Percentiles rank a stretch among this genome's conserved stretches.
These are phyloP conservation scores for Amoeboradix gromovi DNA, from an alignment of 371 early-diverging fungal species.

Conservation along the genomic window DNA sequence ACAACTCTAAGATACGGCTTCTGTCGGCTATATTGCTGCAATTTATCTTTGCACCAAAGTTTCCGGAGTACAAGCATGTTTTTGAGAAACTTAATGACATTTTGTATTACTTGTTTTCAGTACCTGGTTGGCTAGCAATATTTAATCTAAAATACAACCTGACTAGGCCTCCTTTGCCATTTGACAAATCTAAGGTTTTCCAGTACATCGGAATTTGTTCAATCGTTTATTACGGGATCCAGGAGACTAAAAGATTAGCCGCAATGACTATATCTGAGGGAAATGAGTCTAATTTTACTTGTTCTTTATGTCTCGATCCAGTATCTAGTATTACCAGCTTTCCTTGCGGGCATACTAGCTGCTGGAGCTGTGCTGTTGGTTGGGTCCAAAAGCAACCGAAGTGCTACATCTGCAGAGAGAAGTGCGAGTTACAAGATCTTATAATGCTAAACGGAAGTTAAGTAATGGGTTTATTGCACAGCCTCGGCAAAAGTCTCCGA, in stretches of 20 bases:
- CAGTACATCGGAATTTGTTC: not conserved
- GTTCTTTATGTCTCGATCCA: too few species aligned
- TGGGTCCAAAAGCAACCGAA: too few species aligned
- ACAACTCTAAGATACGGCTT: not conserved
- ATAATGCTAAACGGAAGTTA: too few species aligned
- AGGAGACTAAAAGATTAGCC: not conserved
- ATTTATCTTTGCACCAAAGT: not conserved
- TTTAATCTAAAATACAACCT: not conserved
- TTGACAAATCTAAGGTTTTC: not conserved
- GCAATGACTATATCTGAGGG: not conserved
- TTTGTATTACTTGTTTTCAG: not conserved
- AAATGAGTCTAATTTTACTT: not conserved
- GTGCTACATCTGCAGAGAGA: too few species aligned
- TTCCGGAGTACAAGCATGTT: not conserved
- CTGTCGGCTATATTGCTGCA: not conserved
- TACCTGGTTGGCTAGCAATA: not conserved
- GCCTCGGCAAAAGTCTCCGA: too few species aligned
- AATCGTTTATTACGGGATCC: not conserved
- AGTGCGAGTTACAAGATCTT: too few species aligned
- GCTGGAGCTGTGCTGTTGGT: too few species aligned
- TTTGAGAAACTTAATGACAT: not conserved
- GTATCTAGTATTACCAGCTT: too few species aligned
- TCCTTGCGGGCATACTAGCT: too few species aligned
- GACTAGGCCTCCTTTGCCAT: not conserved
- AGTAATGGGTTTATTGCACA: too few species aligned